A percentile compares a stretch with the other conserved stretches of the same genome.
Conservation (phyloP, 2,329 filamentous ascomycete genomes). For the Fusarium drepaniforme region DNA sequence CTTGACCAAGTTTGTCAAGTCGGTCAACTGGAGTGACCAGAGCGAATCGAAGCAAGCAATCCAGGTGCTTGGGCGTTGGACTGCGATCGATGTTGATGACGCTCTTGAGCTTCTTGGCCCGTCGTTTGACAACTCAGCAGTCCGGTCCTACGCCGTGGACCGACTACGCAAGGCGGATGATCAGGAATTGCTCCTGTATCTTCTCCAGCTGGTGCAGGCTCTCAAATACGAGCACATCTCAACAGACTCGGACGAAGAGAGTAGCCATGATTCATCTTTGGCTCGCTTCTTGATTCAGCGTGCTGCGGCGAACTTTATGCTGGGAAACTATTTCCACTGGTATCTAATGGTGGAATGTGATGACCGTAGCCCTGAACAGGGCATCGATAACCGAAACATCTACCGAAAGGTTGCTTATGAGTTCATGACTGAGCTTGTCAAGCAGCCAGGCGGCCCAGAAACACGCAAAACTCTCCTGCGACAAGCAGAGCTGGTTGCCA, state of each 20-base stretch:
- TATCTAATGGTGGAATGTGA: conserved; percentile 99
- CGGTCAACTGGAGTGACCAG: conserved; percentile 91
- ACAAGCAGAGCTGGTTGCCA: conserved; percentile 89
- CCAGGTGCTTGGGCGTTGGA: conserved; percentile 92
- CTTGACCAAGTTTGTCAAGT: conserved; percentile 97
- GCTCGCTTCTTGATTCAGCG: conserved; percentile 90
- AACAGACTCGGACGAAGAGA: conserved; percentile 66
- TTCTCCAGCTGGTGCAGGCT: conserved; percentile 94
- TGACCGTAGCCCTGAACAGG: conserved; percentile 82
- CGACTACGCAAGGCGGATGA: conserved; percentile 93
- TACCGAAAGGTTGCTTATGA: conserved; percentile 96
- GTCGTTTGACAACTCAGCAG: conserved; percentile 87
- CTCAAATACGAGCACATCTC: conserved; percentile 91
- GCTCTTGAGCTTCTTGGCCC: conserved; percentile 94
- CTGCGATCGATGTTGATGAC: conserved; percentile 96
- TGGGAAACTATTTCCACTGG: conserved; percentile 98
- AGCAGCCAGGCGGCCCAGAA: conserved; percentile 76
- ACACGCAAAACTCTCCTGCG: conserved; percentile 82
- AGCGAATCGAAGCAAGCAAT: conserved; percentile 90
- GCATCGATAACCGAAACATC: conserved; percentile 81
- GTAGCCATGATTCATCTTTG: conserved; percentile 82
- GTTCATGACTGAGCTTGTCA: conserved; percentile 90
- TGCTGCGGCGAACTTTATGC: conserved; percentile 86
- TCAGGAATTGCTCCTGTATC: conserved; percentile 88
- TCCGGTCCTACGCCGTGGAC: conserved; percentile 94